Percentiles rank a stretch among this genome's conserved stretches.
Evolutionary conservation across 768 basidiomycete species (phyloP).

Genomic region (Tricholomella constricta): DNA sequence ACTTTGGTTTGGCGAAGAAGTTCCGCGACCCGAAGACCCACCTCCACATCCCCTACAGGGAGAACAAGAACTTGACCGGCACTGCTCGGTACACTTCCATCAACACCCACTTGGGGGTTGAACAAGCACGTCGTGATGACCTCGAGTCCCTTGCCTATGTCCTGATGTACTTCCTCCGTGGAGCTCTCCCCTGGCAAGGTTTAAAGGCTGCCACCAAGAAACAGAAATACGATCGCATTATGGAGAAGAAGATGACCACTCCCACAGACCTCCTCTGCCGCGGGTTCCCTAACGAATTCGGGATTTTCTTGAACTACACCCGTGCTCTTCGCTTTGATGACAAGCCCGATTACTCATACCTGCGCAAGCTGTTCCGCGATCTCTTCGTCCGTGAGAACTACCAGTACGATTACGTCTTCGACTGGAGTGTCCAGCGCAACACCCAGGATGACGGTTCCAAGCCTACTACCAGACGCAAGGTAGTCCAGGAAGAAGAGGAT

Average conservation of each 20-base stretch:
- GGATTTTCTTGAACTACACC: constrained; percentile 98
- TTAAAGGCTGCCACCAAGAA: constrained; percentile 99
- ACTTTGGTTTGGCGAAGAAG: constrained; percentile 99
- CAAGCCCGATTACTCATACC: constrained; percentile 99
- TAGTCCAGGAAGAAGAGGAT: constrained; percentile 84
- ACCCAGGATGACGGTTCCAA: constrained; percentile 74
- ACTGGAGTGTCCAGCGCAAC: constrained; percentile 91
- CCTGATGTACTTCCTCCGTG: constrained; percentile 99
- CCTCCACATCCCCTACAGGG: constrained; percentile 98
- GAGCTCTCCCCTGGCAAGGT: constrained; percentile 98
- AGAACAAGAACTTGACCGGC: constrained; percentile 99
- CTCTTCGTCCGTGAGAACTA: constrained; percentile 96
- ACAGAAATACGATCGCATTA: constrained; percentile 99
- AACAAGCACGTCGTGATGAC: constrained; percentile 97
- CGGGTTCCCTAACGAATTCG: constrained; percentile 99
- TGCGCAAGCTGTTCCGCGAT: constrained; percentile 99
- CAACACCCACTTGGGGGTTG: constrained; percentile 98
- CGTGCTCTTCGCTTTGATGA: constrained; percentile 99
- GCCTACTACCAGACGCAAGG: constrained; percentile 67
- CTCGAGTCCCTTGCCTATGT: constrained; percentile 98
- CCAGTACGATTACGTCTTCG: constrained; percentile 99
- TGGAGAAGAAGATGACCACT: constrained; percentile 99
- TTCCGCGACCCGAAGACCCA: constrained; percentile 99
- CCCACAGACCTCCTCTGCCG: constrained; percentile 96
- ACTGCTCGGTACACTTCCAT: constrained; percentile 99